phyloP scores from a whole-genome alignment of 352 stramenopile genomes.

The Phytophthora agathidicida region DNA sequence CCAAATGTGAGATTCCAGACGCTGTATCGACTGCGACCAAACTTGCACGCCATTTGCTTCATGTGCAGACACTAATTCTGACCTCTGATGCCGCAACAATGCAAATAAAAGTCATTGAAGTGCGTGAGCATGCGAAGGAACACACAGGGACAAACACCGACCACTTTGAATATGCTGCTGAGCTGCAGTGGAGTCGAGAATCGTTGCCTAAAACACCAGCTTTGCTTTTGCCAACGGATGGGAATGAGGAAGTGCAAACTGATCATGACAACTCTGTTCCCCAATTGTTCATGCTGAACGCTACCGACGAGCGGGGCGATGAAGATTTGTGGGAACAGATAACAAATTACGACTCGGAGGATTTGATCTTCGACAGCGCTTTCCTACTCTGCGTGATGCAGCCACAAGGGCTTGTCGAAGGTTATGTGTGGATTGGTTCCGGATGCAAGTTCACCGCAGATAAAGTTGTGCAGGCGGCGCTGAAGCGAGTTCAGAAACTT shows the following conservation, averaged over 20 bases:
- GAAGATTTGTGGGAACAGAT: conserved; percentile 50
- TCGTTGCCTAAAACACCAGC: neutral
- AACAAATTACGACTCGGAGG: conserved; percentile 69
- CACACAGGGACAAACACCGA: conserved; percentile 19
- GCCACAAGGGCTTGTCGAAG: neutral
- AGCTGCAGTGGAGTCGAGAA: conserved; percentile 40
- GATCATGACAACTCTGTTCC: conserved; percentile 6
- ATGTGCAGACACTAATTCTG: conserved; percentile 20
- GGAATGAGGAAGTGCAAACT: neutral
- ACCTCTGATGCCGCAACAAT: neutral
- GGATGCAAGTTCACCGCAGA: conserved; percentile 10
- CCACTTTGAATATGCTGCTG: conserved; percentile 44
- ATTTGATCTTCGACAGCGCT: conserved; percentile 38
- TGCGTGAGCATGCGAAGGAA: conserved; percentile 1
- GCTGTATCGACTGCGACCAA: conserved; percentile 20
- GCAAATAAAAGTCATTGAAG: conserved; percentile 8
- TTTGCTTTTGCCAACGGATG: conserved; percentile 1
- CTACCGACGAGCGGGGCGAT: neutral
- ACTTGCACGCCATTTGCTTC: conserved; percentile 30
- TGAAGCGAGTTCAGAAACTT: conserved; percentile 11
- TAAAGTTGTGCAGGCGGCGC: conserved; percentile 22
- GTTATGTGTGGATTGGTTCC: conserved; percentile 55
- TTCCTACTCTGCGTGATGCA: conserved; percentile 42
- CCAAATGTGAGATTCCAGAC: conserved; percentile 34
- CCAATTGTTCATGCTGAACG: conserved; percentile 50